Percentiles rank a stretch among this genome's conserved stretches.
These are phyloP conservation scores for Pseudogymnoascus sp. DNA, from an alignment of 2,329 filamentous ascomycete species.

Conservation along the genomic window DNA sequence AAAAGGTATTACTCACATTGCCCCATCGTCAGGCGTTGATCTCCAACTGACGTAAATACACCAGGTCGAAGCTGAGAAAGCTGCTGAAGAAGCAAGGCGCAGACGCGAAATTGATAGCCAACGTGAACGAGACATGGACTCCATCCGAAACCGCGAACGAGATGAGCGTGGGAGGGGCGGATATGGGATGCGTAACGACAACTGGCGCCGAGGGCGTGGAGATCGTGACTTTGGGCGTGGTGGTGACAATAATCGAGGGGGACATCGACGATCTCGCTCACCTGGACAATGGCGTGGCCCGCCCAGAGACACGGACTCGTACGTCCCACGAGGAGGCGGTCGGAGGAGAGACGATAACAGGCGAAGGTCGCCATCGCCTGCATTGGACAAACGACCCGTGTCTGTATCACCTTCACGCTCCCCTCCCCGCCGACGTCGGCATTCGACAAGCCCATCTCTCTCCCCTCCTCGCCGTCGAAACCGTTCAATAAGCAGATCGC, in stretches of 20 bases:
- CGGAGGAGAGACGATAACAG: constrained; percentile 25
- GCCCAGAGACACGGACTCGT: constrained; percentile 27
- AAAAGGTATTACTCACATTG: constrained; percentile 58
- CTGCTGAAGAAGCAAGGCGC: constrained; percentile 65
- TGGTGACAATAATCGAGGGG: constrained; percentile 34
- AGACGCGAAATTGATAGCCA: constrained; percentile 64
- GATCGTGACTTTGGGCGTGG: constrained; percentile 41
- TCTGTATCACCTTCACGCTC: constrained; percentile 28
- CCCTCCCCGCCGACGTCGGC: constrained; percentile 22
- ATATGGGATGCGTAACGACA: constrained; percentile 40
- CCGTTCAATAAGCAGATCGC: constrained; percentile 19
- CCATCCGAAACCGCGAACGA: constrained; percentile 59
- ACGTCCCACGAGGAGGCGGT: constrained; percentile 28
- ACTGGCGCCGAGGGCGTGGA: constrained; percentile 40
- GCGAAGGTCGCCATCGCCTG: constrained; percentile 22
- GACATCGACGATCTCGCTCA: constrained; percentile 36
- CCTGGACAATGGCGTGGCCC: constrained; percentile 32
- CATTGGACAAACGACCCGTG: constrained; percentile 11
- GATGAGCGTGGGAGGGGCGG: constrained; percentile 46
- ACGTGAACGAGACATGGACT: constrained; percentile 64
- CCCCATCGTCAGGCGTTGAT: not conserved
- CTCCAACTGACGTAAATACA: constrained; percentile 2
- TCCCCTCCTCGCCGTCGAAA: constrained; percentile 26
- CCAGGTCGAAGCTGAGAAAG: constrained; percentile 75
- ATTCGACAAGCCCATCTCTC: constrained; percentile 26